These are phyloP conservation scores for Xylariales sp. DNA, from an alignment of 2,329 filamentous ascomycete genomes.

Conservation along the genomic window DNA sequence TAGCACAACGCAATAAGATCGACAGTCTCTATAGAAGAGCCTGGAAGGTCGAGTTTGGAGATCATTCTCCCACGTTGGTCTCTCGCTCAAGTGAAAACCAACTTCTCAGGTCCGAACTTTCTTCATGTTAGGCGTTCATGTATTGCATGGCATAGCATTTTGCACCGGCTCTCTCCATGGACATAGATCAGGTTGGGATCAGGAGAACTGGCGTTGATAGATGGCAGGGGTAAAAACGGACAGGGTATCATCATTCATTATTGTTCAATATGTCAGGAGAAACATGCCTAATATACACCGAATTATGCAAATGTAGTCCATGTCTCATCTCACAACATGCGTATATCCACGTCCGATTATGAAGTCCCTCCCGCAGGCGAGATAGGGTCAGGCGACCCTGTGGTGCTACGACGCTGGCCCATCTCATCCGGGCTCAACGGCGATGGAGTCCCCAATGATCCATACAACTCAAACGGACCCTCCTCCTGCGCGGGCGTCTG, in stretches of 20 bases:
- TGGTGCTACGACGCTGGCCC: background rate
- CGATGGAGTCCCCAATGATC: slow-evolving; percentile 20
- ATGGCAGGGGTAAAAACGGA: background rate
- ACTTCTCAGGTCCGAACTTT: too few species aligned
- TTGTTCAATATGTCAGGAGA: background rate
- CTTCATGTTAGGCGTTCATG: background rate
- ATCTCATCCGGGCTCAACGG: slow-evolving; percentile 14
- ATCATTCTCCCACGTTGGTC: too few species aligned
- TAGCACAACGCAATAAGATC: too few species aligned
- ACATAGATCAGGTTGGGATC: background rate
- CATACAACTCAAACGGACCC: slow-evolving; percentile 41
- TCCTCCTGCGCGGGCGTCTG: slow-evolving; percentile 22
- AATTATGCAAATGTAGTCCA: too few species aligned
- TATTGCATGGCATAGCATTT: slow-evolving; percentile 1
- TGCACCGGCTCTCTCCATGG: background rate
- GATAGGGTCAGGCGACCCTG: background rate
- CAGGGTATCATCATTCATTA: background rate
- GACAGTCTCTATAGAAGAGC: too few species aligned
- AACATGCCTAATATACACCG: background rate
- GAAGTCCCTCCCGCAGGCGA: slow-evolving; percentile 6
- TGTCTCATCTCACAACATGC: too few species aligned
- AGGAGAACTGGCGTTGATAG: background rate
- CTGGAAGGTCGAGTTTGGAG: too few species aligned
- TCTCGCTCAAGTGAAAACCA: too few species aligned
- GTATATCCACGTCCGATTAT: too few species aligned